Base-by-base conservation (phyloP, 805 yeast species). In the Grigorovia jiainica region DNA sequence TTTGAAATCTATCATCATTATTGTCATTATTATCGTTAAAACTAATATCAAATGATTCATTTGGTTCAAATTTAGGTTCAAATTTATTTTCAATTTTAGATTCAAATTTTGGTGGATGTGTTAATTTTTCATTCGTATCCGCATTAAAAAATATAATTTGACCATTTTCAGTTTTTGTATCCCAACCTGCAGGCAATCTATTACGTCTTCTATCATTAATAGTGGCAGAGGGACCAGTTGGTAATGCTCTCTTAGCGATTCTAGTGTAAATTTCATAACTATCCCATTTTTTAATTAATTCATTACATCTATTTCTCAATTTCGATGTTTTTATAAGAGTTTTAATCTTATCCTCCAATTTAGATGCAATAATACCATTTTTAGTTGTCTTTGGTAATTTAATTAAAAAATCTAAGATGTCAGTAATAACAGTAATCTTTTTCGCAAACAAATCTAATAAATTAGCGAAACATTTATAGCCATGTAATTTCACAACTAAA, bases 241-340 rank as follows among this genome's bases (percentile, higher is more conserved):
- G 31, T 27, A 27, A 47, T 32, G 57, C 62, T 41, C 46, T 71
- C 51, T 89, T 80, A 1, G 94, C 89, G 40, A 90, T 89, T 36
- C 92, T 73, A 55, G 81, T 84, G n/a, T 87, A 89, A 74, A 85
- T 77, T 55, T 82, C 80, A 45, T 85, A 72, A 20, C 66, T 65
- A 36, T 79, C 67, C 97, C 97, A 90, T 43, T 70, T 79, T 1
- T 70, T 66, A 21, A 85, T 52, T 31, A 90, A 61, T 5, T 59
- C 58, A 3, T 58, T 44, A 3, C 48, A 60, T 54, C 27, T 71
- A 53, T 57, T 58, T 41, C 36, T 39, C 29, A 48, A 57, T 42
- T 17, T 44, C 6, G 64, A 49, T 4, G 66, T 67, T 33, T 65
- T 54, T 17, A 38, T 39, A 16, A 55, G 32, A 2, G 25, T 20